Base-by-base conservation (phyloP, 768 basidiomycete genomes). In the Kwoniella botswanensis region DNA sequence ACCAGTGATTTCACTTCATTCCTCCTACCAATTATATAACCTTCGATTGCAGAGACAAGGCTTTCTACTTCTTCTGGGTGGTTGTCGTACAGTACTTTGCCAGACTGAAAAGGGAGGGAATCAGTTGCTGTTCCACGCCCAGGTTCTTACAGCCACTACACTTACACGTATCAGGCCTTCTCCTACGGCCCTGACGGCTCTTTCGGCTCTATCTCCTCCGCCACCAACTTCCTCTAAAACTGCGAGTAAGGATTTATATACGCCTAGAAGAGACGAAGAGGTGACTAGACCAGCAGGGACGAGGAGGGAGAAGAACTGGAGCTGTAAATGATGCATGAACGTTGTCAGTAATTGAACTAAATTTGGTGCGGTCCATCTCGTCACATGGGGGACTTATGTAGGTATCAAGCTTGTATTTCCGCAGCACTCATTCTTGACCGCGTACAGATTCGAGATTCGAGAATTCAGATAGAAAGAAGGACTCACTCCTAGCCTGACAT, bases 231-330 rank as follows among this genome's bases (percentile, higher is more conserved):
- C 82, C 42, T 75, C 71, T 29, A 97, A 86, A 3, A 96, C 95
- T 1, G 90, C 87, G 2, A 90, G 89, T 82, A 97, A 93, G 0
- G 94, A 91, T 73, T 91, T 89, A 26, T 97, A 87, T 35, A 97
- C 88, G 7, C 89, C 87, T 55, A 91, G 85, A 86, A 98, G 88
- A 2, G 94, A 95, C 10, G 90, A 88, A 0, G 89, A 82, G 2
- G 92, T 90, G 62, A 98, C 87, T 1, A 95, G 84, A 66, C 88
- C 87, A 1, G 93, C 89, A 2, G 91, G 87, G 41, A 92, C 90
- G 57, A 97, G 84, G 78, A 95, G 92, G 1, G 94, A 91, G 79
- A 98, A 97, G 82, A 98, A 92, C 71, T 94, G 93, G 15, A 98
- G 90, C 95, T 98, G 74, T 11, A 22, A 21, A 50, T 10, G 65